A percentile compares a stretch with the other conserved stretches of the same genome.
These are phyloP conservation scores for Cystoderma amianthinum DNA, from an alignment of 768 basidiomycete genomes.

Conservation along the genomic window DNA sequence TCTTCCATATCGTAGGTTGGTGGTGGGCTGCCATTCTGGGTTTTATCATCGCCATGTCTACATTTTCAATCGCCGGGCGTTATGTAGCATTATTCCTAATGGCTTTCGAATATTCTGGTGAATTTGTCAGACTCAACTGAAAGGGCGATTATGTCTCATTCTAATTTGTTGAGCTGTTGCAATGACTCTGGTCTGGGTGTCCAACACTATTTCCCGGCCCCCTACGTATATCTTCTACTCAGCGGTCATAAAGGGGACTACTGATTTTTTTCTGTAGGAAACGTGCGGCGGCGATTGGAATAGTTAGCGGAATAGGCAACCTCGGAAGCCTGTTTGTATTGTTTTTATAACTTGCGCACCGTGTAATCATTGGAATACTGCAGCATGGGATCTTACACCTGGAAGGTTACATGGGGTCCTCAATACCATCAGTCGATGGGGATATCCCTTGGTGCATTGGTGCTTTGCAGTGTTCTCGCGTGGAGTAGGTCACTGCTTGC, in stretches of 20 bases:
- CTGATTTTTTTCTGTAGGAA: constrained; percentile 19
- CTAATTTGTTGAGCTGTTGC: constrained; percentile 26
- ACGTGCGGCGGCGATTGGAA: constrained; percentile 50
- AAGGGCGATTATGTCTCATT: background rate
- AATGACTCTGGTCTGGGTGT: constrained; percentile 55
- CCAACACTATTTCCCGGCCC: constrained; percentile 53
- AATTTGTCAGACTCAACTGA: constrained; percentile 5
- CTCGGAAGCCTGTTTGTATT: constrained; percentile 46
- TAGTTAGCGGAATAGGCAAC: constrained; percentile 54
- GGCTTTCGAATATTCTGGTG: constrained; percentile 43
- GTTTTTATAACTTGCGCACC: background rate
- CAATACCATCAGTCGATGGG: constrained; percentile 57
- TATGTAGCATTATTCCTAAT: constrained; percentile 62
- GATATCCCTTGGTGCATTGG: constrained; percentile 32
- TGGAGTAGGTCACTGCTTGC: constrained; percentile 15
- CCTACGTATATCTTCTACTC: constrained; percentile 31
- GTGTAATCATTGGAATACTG: background rate
- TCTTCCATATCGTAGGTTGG: constrained; percentile 48
- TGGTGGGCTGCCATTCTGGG: constrained; percentile 60
- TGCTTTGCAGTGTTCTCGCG: constrained; percentile 23
- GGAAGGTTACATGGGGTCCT: constrained; percentile 58
- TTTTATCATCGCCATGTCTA: constrained; percentile 53
- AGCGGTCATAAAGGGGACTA: background rate
- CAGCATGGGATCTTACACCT: constrained; percentile 56
- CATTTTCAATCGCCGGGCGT: constrained; percentile 41